These are phyloP conservation scores for Epichloe hybrida DNA, from an alignment of 2,329 filamentous ascomycete species.

Conservation along the genomic window DNA sequence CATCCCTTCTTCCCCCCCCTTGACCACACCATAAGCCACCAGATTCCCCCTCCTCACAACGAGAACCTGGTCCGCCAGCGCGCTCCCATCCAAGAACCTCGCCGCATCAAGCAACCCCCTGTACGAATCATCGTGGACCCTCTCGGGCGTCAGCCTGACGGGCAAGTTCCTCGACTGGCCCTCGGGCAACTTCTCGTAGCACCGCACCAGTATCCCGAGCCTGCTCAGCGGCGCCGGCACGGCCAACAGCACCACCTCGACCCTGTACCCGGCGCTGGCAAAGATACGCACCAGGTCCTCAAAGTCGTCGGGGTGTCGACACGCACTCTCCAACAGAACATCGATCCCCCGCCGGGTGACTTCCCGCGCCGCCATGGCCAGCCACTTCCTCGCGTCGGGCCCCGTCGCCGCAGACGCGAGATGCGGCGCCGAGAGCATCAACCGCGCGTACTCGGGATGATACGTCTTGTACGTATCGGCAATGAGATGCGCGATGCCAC, in stretches of 20 bases:
- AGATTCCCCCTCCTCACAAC: slow-evolving; percentile 25
- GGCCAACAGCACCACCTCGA: slow-evolving; percentile 28
- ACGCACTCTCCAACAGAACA: slow-evolving; percentile 32
- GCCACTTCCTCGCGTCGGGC: slow-evolving; percentile 30
- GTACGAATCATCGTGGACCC: slow-evolving; percentile 33
- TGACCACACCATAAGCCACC: slow-evolving; percentile 17
- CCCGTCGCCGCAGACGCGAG: slow-evolving; percentile 26
- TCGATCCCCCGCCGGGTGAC: slow-evolving; percentile 20
- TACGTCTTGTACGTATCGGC: slow-evolving; percentile 36
- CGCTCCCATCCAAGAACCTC: slow-evolving; percentile 20
- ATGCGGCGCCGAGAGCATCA: slow-evolving; percentile 17
- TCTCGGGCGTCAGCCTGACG: slow-evolving; percentile 26
- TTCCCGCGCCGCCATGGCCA: slow-evolving; percentile 23
- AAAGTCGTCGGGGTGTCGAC: slow-evolving; percentile 29
- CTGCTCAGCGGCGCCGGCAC: slow-evolving; percentile 28
- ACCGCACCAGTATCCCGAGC: slow-evolving; percentile 28
- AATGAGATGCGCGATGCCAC: slow-evolving; percentile 27
- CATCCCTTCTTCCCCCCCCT: not conserved
- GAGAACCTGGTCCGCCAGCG: slow-evolving; percentile 21
- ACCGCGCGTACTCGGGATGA: slow-evolving; percentile 27
- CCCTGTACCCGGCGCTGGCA: slow-evolving; percentile 19
- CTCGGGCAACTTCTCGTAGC: slow-evolving; percentile 22
- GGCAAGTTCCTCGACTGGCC: slow-evolving; percentile 22
- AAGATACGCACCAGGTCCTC: slow-evolving; percentile 22
- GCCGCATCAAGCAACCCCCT: slow-evolving; percentile 26